Conservation (phyloP, 2,329 filamentous ascomycete species). For the Zymoseptoria crescenta region DNA sequence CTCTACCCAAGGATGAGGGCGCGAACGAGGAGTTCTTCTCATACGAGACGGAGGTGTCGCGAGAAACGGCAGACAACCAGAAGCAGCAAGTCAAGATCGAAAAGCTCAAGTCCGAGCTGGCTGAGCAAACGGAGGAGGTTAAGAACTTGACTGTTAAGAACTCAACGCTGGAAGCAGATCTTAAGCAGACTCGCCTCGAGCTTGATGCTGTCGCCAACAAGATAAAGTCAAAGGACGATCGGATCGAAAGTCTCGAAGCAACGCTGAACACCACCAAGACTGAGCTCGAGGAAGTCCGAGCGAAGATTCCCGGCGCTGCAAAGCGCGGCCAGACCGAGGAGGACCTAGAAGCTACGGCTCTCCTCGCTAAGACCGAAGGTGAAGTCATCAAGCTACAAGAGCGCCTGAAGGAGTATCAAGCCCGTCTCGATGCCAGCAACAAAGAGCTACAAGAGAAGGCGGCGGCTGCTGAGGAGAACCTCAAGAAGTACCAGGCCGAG, state of each 20-base stretch:
- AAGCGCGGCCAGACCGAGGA: constrained; percentile 35
- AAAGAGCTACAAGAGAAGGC: constrained; percentile 36
- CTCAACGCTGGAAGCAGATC: constrained; percentile 58
- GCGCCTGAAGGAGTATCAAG: constrained; percentile 13
- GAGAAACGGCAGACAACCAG: constrained; percentile 47
- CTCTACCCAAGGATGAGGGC: constrained; percentile 2
- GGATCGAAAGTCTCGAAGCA: constrained; percentile 11
- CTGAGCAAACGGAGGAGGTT: constrained; percentile 51
- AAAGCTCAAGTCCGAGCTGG: constrained; percentile 60
- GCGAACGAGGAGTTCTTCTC: constrained; percentile 74
- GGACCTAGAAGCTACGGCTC: constrained; percentile 32
- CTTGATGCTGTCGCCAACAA: constrained; percentile 44
- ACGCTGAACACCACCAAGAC: constrained; percentile 12
- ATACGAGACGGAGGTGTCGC: constrained; percentile 64
- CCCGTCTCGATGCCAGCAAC: constrained; percentile 8
- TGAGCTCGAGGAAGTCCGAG: constrained; percentile 19
- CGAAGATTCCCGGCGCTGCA: not conserved
- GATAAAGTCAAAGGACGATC: constrained; percentile 15
- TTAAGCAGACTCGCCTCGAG: constrained; percentile 43
- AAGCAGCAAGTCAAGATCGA: constrained; percentile 54
- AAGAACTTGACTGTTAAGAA: constrained; percentile 50
- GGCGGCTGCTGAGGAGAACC: constrained; percentile 27
- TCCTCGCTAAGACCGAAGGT: constrained; percentile 18
- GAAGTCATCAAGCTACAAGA: constrained; percentile 54
- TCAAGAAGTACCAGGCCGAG: constrained; percentile 35